Percentiles rank a stretch among this genome's conserved stretches.
Evolutionary conservation across 2,329 filamentous ascomycete species (phyloP).

Genomic region (Balansia obtecta): DNA sequence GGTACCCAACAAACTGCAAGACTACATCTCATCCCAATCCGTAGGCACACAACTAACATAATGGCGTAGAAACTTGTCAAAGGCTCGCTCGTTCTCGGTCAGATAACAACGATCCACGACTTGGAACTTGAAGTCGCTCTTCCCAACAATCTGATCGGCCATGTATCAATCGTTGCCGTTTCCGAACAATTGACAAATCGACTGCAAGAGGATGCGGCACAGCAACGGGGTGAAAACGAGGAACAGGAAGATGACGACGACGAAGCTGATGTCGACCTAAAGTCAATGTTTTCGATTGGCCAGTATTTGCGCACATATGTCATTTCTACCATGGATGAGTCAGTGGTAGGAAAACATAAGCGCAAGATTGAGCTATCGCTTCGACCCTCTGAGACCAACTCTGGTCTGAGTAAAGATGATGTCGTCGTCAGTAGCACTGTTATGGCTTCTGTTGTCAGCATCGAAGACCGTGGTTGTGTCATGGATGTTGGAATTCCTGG

Average conservation of each 20-base stretch:
- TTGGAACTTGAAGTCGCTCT: constrained; percentile 71
- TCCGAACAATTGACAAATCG: constrained; percentile 67
- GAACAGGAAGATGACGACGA: constrained; percentile 26
- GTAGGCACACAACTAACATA: constrained; percentile 13
- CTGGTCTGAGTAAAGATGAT: constrained; percentile 58
- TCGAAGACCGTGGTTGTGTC: constrained; percentile 90
- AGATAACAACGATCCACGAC: constrained; percentile 68
- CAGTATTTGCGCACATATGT: constrained; percentile 84
- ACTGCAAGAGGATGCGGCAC: constrained; percentile 53
- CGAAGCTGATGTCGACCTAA: constrained; percentile 55
- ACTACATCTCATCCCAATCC: neutral
- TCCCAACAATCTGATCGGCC: constrained; percentile 86
- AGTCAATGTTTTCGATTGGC: constrained; percentile 64
- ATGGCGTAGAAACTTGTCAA: constrained; percentile 58
- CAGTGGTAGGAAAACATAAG: constrained; percentile 50
- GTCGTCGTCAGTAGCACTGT: constrained; percentile 64
- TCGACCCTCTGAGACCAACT: constrained; percentile 67
- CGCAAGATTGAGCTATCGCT: constrained; percentile 81
- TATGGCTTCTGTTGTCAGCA: constrained; percentile 78
- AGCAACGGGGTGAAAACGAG: constrained; percentile 39
- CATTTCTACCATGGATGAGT: constrained; percentile 60
- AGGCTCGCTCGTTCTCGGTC: constrained; percentile 79
- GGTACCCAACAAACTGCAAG: constrained; percentile 32
- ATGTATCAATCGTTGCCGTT: constrained; percentile 83
- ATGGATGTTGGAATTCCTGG: constrained; percentile 78